Conservation (phyloP, 805 yeast species). For the Candida berthetii region DNA sequence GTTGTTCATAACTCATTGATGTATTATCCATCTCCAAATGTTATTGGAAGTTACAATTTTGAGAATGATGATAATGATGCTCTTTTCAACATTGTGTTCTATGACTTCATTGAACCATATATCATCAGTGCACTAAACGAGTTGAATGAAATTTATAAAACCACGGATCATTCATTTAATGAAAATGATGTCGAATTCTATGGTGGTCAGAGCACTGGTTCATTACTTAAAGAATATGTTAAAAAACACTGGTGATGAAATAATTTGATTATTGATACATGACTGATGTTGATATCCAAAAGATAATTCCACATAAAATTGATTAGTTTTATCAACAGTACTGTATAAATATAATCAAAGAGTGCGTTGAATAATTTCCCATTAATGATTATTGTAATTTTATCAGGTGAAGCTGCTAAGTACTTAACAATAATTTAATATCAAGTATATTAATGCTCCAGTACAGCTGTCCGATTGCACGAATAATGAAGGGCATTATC, state of each 20-base stretch:
- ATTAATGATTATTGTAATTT: too few species aligned
- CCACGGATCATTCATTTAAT: constrained; percentile 22
- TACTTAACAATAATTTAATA: too few species aligned
- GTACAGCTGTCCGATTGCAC: too few species aligned
- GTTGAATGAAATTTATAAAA: constrained; percentile 12
- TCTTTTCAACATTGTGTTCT: constrained; percentile 66
- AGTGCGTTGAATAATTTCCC: too few species aligned
- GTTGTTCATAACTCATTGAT: constrained; percentile 56
- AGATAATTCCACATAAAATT: too few species aligned
- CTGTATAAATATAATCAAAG: too few species aligned
- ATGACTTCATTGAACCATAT: constrained; percentile 63
- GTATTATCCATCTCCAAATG: constrained; percentile 69
- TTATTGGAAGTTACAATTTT: constrained; percentile 48
- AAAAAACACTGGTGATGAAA: constrained; percentile 27
- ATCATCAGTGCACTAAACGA: constrained; percentile 37
- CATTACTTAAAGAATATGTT: constrained; percentile 36
- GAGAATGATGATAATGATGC: constrained; percentile 18
- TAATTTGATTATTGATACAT: too few species aligned
- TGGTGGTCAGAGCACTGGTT: constrained; percentile 37
- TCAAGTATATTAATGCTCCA: too few species aligned
- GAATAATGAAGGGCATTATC: too few species aligned
- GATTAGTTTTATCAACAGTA: too few species aligned
- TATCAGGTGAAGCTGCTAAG: too few species aligned
- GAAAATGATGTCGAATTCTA: constrained; percentile 29
- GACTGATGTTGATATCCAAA: too few species aligned